Evolutionary conservation across 139 green algal genomes (phyloP).

Genomic region (Edaphochlamys debaryana): DNA sequence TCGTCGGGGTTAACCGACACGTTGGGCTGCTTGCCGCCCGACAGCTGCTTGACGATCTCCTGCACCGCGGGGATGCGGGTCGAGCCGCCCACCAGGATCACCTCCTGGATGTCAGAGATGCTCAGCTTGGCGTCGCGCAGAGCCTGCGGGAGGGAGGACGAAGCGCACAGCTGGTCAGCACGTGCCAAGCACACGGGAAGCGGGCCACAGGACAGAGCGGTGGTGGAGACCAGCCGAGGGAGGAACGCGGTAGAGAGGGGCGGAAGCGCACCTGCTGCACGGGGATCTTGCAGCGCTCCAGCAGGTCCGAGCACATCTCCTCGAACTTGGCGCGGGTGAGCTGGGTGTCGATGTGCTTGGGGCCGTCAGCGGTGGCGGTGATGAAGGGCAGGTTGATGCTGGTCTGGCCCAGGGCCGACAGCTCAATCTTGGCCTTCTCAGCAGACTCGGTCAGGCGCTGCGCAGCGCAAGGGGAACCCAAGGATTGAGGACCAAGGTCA

Average conservation of each 20-base stretch:
- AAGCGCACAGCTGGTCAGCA: no score
- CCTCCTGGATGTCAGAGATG: conserved; percentile 90
- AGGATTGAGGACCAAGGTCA: no score
- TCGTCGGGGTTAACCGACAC: conserved; percentile 99
- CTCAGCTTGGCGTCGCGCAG: conserved; percentile 95
- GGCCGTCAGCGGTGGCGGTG: conserved; percentile 97
- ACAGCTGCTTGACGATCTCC: conserved; percentile 90
- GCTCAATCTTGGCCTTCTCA: conserved; percentile 99
- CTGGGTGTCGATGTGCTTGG: conserved; percentile 98
- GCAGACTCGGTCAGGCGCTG: conserved; percentile 96
- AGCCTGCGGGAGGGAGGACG: conserved; percentile 39
- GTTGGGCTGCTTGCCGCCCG: conserved; percentile 93
- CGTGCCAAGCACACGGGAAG: no score
- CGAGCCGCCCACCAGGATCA: conserved; percentile 96
- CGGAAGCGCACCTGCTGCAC: conserved; percentile 87
- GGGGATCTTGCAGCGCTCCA: conserved; percentile 88
- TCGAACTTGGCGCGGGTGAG: conserved; percentile 88
- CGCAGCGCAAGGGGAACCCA: conserved; percentile 19
- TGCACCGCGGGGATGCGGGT: conserved; percentile 97
- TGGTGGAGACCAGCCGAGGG: no score
- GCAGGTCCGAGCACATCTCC: conserved; percentile 93
- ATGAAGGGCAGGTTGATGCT: conserved; percentile 99
- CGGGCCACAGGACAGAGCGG: no score
- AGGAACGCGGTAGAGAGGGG: no score
- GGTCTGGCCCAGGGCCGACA: conserved; percentile 84